Base-by-base conservation (phyloP, 2,329 filamentous ascomycete species). In the Pestalotiopsis sp. region DNA sequence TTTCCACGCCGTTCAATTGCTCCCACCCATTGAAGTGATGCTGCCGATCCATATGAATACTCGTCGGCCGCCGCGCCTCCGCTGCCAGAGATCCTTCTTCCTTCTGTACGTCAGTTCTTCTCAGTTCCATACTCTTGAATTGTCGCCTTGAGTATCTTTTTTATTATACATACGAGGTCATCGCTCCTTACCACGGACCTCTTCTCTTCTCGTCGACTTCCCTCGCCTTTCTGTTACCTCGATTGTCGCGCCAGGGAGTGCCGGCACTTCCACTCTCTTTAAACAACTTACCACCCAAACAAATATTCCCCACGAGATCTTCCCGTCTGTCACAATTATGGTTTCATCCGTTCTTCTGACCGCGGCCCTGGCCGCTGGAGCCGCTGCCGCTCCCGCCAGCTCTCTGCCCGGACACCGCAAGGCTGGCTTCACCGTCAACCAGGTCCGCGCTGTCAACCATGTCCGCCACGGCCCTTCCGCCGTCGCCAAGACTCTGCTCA, bases 341-440 rank as follows among this genome's bases (percentile, higher is more conserved):
- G 61, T 64, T 52, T 66, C 64, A 57, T 56, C 64, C 45, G 12
- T 66, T 38, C 45, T 66, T 57, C 52, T 66, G 25, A 58, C 64
- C 2, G 64, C 64, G 23, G 64, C 36, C 31, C 23, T 66, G 45
- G 52, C 64, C n/a, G 64, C 45, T 57, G 45, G 45, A 38, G 64
- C 64, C 11, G 41, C 36, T 38, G 64, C 64, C 45, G 64, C 64
- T 38, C 64, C 64, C 45, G 61, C 61, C 20, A 38, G 36, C 20
- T 57, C 41, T 49, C n/a, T 56, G 12, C 64, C 64, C 17, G 45
- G 45, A 13, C 64, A 66, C 49, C 45, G 52, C 45, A 66, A 57
- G 64, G 64, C 45, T 17, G 52, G 64, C 41, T 66, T 66, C 64
- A 36, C 64, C 11, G 52, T 57, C 23, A n/a, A 45, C 36, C 64